Percentiles rank a stretch among this genome's conserved stretches.
Evolutionary conservation across 2,329 filamentous ascomycete species (phyloP).

Genomic region (Curvularia eragrostidis): DNA sequence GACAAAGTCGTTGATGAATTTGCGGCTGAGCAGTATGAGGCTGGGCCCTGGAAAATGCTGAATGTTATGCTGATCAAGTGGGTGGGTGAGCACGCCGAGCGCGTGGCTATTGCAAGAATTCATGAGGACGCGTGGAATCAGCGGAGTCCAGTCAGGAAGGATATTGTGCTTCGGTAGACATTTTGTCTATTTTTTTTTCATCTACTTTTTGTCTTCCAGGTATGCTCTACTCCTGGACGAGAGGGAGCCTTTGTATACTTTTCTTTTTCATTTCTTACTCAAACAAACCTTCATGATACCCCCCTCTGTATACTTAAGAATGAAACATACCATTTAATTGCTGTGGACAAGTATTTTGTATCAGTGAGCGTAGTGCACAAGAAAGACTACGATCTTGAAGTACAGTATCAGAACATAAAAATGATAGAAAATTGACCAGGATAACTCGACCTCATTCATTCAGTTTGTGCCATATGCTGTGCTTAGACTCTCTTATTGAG

Average conservation of each 20-base stretch:
- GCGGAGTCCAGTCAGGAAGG: constrained; percentile 25
- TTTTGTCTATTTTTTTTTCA: neutral
- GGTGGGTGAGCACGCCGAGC: constrained; percentile 33
- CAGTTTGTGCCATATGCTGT: too few species aligned
- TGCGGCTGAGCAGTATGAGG: constrained; percentile 29
- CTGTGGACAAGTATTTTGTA: neutral
- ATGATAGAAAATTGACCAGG: too few species aligned
- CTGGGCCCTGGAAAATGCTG: constrained; percentile 41
- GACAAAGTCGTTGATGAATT: constrained; percentile 38
- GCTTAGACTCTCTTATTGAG: constrained; percentile 24
- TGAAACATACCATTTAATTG: neutral
- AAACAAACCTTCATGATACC: neutral
- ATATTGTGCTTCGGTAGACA: constrained; percentile 35
- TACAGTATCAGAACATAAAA: too few species aligned
- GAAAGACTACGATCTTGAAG: too few species aligned
- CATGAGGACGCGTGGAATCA: constrained; percentile 42
- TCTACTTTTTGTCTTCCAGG: too few species aligned
- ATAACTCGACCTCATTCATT: too few species aligned
- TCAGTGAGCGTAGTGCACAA: neutral
- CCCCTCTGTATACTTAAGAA: neutral
- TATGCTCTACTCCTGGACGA: neutral
- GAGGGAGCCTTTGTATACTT: neutral
- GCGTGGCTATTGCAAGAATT: constrained; percentile 42
- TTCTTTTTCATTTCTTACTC: neutral
- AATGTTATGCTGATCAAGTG: constrained; percentile 46